These are phyloP conservation scores for Phaeodactylum tricornutum DNA, from an alignment of 108 stramenopile genomes.

Conservation along the genomic window DNA sequence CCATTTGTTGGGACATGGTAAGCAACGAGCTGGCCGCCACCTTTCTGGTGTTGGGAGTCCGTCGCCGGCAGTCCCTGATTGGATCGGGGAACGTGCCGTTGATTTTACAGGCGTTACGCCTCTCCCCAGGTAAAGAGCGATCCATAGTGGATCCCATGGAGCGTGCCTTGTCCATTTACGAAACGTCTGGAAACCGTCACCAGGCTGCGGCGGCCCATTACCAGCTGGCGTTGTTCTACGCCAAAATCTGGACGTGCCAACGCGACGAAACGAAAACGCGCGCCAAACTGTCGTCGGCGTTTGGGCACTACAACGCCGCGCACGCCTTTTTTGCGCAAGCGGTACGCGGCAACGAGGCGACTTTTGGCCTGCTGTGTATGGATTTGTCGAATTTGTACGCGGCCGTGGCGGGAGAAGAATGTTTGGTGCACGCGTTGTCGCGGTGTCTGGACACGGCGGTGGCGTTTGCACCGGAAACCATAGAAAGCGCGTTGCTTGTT, in stretches of 20 bases:
- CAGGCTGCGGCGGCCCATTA: conserved; percentile 82
- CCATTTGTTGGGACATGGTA: conserved; percentile 79
- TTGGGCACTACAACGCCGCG: conserved; percentile 51
- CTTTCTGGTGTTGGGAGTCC: conserved; percentile 66
- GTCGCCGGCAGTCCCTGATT: conserved; percentile 60
- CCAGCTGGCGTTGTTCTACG: conserved; percentile 67
- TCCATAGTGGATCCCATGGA: conserved; percentile 76
- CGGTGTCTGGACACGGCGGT: conserved; percentile 60
- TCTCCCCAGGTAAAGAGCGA: conserved; percentile 62
- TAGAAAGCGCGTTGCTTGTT: too few relatives aligned
- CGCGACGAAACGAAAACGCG: conserved; percentile 63
- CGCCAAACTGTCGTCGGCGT: conserved; percentile 67
- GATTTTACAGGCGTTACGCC: conserved; percentile 33
- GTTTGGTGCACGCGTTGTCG: conserved; percentile 45
- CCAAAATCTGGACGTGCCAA: conserved; percentile 79
- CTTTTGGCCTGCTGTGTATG: conserved; percentile 67
- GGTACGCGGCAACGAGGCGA: conserved; percentile 51
- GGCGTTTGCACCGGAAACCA: conserved; percentile 34
- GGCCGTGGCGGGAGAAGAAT: conserved; percentile 57
- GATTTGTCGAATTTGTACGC: conserved; percentile 71
- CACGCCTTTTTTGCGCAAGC: conserved; percentile 49
- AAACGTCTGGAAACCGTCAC: conserved; percentile 50
- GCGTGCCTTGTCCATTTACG: conserved; percentile 60
- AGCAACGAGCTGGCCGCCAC: conserved; percentile 72
- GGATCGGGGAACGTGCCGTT: conserved; percentile 43